Percentiles rank a stretch among this genome's conserved stretches.
These are phyloP conservation scores for Nitzschia sp. DNA, from an alignment of 108 stramenopile genomes.

Conservation along the genomic window DNA sequence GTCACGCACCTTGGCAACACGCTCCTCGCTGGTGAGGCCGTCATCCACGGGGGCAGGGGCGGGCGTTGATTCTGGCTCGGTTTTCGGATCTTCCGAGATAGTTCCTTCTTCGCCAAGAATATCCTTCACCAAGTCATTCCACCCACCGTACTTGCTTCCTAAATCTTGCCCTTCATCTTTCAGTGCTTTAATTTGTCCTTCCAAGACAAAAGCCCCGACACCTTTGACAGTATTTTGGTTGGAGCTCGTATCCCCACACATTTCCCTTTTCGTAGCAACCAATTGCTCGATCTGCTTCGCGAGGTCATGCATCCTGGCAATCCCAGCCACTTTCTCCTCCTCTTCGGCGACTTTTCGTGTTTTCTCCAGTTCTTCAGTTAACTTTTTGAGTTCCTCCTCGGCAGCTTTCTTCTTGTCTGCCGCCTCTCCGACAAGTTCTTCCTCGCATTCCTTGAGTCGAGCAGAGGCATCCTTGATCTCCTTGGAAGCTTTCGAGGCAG, in stretches of 20 bases:
- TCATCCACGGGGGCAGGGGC: slow-evolving; percentile 9
- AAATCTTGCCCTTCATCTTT: slow-evolving; percentile 51
- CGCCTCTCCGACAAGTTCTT: slow-evolving; percentile 63
- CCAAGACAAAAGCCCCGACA: slow-evolving; percentile 73
- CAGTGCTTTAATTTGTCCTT: slow-evolving; percentile 69
- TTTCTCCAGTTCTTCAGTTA: slow-evolving; percentile 43
- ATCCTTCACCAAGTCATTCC: slow-evolving; percentile 41
- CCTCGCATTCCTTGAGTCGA: slow-evolving; percentile 62
- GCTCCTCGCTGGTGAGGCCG: slow-evolving; percentile 27
- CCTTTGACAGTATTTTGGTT: slow-evolving; percentile 54
- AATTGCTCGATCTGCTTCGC: slow-evolving; percentile 57
- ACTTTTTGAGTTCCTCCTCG: slow-evolving; percentile 44
- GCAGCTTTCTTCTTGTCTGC: slow-evolving; percentile 45
- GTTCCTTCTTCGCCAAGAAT: not conserved
- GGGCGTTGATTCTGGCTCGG: not conserved
- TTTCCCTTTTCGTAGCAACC: slow-evolving; percentile 32
- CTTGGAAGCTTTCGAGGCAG: slow-evolving; percentile 80
- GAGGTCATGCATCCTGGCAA: slow-evolving; percentile 52
- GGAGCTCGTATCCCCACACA: slow-evolving; percentile 39
- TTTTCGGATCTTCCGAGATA: not conserved
- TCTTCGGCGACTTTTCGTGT: slow-evolving; percentile 59
- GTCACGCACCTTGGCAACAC: slow-evolving; percentile 32
- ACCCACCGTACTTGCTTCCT: slow-evolving; percentile 70
- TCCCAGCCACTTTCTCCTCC: slow-evolving; percentile 53
- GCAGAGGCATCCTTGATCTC: slow-evolving; percentile 81